Percentiles rank a stretch among this genome's conserved stretches.
Evolutionary conservation across 2,329 filamentous ascomycete species (phyloP).

Genomic region (Penicillium decumbens): DNA sequence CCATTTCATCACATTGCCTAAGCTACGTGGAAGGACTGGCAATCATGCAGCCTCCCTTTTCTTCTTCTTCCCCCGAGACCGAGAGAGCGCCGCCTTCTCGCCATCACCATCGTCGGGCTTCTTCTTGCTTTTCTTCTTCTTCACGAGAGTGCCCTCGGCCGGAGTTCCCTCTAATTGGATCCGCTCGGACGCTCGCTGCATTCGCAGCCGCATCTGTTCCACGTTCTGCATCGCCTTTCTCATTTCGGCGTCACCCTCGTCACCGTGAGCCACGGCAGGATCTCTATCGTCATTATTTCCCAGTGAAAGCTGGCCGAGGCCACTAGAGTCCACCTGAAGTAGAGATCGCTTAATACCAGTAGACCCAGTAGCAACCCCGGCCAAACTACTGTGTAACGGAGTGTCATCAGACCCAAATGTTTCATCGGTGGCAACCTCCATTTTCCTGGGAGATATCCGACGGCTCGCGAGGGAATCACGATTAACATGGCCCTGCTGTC

Average conservation of each 20-base stretch:
- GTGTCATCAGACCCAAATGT: slow-evolving; percentile 52
- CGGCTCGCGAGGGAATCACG: slow-evolving; percentile 30
- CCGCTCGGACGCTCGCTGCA: slow-evolving; percentile 56
- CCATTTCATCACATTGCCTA: slow-evolving; percentile 3
- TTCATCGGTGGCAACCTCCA: slow-evolving; percentile 69
- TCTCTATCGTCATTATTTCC: slow-evolving; percentile 45
- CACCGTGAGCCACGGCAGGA: slow-evolving; percentile 34
- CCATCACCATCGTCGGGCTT: background rate
- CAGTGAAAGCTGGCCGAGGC: slow-evolving; percentile 67
- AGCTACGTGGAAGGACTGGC: background rate
- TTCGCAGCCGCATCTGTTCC: slow-evolving; percentile 77
- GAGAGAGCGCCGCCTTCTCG: slow-evolving; percentile 1
- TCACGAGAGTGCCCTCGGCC: slow-evolving; percentile 48
- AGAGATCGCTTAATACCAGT: slow-evolving; percentile 58
- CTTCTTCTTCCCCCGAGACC: slow-evolving; percentile 17
- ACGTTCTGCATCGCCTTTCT: slow-evolving; percentile 81
- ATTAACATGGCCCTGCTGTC: slow-evolving; percentile 19
- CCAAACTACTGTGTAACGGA: slow-evolving; percentile 42
- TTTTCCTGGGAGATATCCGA: slow-evolving; percentile 51
- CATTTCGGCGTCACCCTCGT: slow-evolving; percentile 83
- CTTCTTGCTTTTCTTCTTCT: slow-evolving; percentile 49
- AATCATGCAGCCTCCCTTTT: slow-evolving; percentile 9
- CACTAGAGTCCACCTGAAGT: slow-evolving; percentile 82
- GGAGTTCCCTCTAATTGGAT: slow-evolving; percentile 47
- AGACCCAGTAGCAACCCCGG: slow-evolving; percentile 20